phyloP scores from a whole-genome alignment of 305 asterid species.

The Fraxinus velutina region DNA sequence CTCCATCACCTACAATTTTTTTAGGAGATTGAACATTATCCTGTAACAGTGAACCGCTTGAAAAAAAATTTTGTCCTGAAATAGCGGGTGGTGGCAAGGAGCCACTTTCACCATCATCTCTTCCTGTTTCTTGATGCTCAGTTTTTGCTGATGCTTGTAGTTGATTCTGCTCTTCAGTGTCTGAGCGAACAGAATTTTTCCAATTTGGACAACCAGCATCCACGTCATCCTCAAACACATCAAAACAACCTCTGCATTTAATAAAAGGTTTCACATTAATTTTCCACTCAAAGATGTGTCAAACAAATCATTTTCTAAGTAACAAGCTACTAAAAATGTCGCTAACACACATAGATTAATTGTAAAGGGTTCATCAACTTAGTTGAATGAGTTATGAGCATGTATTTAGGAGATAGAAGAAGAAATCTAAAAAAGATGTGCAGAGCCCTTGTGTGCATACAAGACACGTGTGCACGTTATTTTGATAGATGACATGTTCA shows the following conservation, averaged over 20 bases:
- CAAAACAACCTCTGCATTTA: constrained; percentile 64
- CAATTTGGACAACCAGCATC: constrained; percentile 62
- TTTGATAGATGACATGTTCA: not conserved
- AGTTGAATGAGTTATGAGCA: not conserved
- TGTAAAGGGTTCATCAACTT: not conserved
- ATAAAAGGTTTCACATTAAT: not conserved
- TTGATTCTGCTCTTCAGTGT: constrained; percentile 42
- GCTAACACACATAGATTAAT: not conserved
- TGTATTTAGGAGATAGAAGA: not conserved
- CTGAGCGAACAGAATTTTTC: constrained; percentile 35
- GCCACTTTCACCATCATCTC: constrained; percentile 43
- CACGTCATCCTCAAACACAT: constrained; percentile 69
- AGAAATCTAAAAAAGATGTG: not conserved
- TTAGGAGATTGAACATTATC: constrained; percentile 58
- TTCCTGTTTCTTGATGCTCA: constrained; percentile 48
- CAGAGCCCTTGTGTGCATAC: not conserved
- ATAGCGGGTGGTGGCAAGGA: constrained; percentile 42
- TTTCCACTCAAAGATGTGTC: not conserved
- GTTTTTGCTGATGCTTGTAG: constrained; percentile 28
- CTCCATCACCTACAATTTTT: constrained; percentile 58
- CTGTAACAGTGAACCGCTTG: constrained; percentile 60
- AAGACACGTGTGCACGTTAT: not conserved
- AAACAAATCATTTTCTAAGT: not conserved
- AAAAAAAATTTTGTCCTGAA: constrained; percentile 46
- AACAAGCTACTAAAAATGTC: not conserved